These are phyloP conservation scores for Neurospora crassa DNA, from an alignment of 2,329 filamentous ascomycete species.

Conservation along the genomic window DNA sequence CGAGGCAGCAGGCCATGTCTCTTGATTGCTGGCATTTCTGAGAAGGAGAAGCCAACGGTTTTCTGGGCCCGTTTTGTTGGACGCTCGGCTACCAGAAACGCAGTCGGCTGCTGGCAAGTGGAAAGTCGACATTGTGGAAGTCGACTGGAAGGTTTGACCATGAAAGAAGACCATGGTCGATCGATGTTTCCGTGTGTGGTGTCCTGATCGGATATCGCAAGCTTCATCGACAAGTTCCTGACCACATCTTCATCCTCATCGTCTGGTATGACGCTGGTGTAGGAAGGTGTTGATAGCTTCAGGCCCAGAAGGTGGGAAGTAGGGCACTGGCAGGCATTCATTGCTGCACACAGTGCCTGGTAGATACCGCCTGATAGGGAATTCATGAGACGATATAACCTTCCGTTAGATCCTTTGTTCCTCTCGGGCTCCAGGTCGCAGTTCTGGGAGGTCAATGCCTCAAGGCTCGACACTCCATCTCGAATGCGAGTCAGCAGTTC, in stretches of 20 bases:
- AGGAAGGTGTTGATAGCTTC: constrained; percentile 1
- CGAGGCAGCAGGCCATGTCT: not conserved
- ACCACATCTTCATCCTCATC: constrained; percentile 15
- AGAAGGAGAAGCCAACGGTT: not conserved
- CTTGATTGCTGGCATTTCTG: not conserved
- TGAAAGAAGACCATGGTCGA: not conserved
- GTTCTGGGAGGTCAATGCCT: constrained; percentile 13
- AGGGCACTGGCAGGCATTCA: constrained; percentile 13
- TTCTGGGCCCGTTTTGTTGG: not conserved
- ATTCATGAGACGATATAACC: constrained; percentile 13
- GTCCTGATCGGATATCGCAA: constrained; percentile 2
- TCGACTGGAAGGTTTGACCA: not conserved
- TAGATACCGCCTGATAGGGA: constrained; percentile 17
- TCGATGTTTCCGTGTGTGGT: not conserved
- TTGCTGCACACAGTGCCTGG: constrained; percentile 14
- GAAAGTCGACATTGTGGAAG: too few species aligned
- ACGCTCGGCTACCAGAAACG: not conserved
- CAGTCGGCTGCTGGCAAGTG: not conserved
- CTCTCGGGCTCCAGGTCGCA: constrained; percentile 16
- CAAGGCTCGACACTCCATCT: constrained; percentile 16
- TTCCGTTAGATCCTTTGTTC: constrained; percentile 11
- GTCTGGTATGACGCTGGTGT: constrained; percentile 2
- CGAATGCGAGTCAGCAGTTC: constrained; percentile 9
- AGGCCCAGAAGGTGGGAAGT: constrained; percentile 17
- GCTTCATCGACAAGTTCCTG: not conserved